Percentiles rank a stretch among this genome's conserved stretches.
These are phyloP conservation scores for Acmispon strigosus DNA, from an alignment of 306 rosid species.

Conservation along the genomic window DNA sequence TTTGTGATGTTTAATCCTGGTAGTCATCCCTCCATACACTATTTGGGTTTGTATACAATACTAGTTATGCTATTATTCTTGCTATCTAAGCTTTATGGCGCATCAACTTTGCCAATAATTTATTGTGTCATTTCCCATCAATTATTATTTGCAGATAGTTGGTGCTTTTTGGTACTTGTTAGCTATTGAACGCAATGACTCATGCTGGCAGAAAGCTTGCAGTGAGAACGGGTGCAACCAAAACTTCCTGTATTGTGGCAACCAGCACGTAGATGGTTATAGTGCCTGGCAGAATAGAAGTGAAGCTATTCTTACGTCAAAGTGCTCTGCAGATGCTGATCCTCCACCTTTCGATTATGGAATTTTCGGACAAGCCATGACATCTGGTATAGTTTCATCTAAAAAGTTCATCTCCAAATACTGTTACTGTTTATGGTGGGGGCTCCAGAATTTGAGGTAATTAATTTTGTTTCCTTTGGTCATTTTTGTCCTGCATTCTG, in stretches of 20 bases:
- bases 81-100: background rate
- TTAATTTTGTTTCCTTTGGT: background rate
- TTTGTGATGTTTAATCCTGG: background rate
- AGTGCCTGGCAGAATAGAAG: slow-evolving; percentile 35
- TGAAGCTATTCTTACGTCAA: slow-evolving; percentile 7
- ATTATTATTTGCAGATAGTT: slow-evolving; percentile 63
- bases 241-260: slow-evolving; percentile 68
- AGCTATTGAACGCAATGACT: slow-evolving; percentile 86
- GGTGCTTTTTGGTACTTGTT: slow-evolving; percentile 95
- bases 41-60: background rate
- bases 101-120: background rate
- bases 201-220: slow-evolving; percentile 88
- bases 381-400: slow-evolving; percentile 56
- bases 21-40: slow-evolving; percentile 12
- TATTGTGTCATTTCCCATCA: background rate
- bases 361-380: slow-evolving; percentile 61
- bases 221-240: slow-evolving; percentile 20
- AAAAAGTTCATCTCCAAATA: slow-evolving; percentile 65
- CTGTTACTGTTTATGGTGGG: slow-evolving; percentile 99
- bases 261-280: slow-evolving; percentile 26
- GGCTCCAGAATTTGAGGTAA: slow-evolving; percentile 92
- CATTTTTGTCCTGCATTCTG: slow-evolving; percentile 2
- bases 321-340: slow-evolving; percentile 34
- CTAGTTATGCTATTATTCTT: slow-evolving; percentile 2
- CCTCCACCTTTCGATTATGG: slow-evolving; percentile 64